Conservation (phyloP, 805 yeast species). For the Candida fluviatilis region DNA sequence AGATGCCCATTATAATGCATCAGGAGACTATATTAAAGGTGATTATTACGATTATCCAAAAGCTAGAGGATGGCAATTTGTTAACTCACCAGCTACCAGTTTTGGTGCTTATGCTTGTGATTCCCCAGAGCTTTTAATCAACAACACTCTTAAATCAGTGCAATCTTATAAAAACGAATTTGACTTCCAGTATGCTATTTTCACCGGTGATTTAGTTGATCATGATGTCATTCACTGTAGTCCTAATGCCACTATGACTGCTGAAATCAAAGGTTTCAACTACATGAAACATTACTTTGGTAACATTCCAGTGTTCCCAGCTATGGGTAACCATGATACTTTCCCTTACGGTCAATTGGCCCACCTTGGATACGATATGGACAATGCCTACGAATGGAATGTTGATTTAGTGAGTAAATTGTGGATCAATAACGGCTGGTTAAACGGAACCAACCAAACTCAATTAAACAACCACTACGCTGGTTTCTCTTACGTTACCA, state of each 20-base stretch:
- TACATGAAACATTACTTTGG: constrained; percentile 51
- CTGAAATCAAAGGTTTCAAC: constrained; percentile 66
- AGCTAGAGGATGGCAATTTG: constrained; percentile 15
- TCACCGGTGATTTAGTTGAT: constrained; percentile 74
- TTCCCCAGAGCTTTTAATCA: constrained; percentile 58
- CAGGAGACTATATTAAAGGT: constrained; percentile 24
- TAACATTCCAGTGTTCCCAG: constrained; percentile 55
- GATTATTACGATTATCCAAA: constrained; percentile 29
- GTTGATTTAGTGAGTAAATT: constrained; percentile 33
- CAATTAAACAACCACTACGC: constrained; percentile 48
- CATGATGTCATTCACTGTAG: constrained; percentile 53
- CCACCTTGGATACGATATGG: constrained; percentile 31
- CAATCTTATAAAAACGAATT: constrained; percentile 17
- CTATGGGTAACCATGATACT: constrained; percentile 69
- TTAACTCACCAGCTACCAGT: constrained; percentile 48
- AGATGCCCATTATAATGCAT: constrained; percentile 23
- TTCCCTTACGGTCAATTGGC: constrained; percentile 72
- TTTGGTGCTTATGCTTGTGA: constrained; percentile 66
- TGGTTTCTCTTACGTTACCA: constrained; percentile 55
- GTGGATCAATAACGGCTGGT: constrained; percentile 36
- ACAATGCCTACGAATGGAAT: constrained; percentile 34
- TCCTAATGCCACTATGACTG: constrained; percentile 61
- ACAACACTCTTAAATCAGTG: constrained; percentile 45
- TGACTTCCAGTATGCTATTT: constrained; percentile 55
- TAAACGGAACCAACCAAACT: constrained; percentile 25